Evolutionary conservation across 179 eudicot species (phyloP).

Genomic region (Nepenthes alata): DNA sequence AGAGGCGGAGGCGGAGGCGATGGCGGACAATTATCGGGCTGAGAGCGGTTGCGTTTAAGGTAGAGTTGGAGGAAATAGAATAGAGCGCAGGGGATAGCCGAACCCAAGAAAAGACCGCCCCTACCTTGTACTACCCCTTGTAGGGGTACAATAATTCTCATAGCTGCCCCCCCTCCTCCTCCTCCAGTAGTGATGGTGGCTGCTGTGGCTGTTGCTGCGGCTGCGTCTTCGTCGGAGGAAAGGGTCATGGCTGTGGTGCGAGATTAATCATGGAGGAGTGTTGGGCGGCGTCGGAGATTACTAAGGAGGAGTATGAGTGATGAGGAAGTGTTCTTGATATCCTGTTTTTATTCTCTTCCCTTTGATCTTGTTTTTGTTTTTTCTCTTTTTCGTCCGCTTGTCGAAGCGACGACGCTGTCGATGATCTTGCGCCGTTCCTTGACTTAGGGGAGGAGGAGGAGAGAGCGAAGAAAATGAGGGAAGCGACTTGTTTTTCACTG

Average conservation of each 20-base stretch:
- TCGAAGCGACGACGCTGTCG: background rate
- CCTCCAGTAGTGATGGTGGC: constrained; percentile 13
- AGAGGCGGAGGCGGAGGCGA: constrained; percentile 13
- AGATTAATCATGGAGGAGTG: constrained; percentile 6
- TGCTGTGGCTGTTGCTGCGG: background rate
- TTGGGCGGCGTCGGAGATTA: background rate
- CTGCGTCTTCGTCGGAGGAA: constrained; percentile 9
- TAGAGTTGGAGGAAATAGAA: constrained; percentile 75
- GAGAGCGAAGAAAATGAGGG: too few relatives aligned
- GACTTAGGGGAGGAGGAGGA: background rate
- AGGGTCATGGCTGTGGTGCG: constrained; percentile 10
- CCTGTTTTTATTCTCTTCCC: background rate
- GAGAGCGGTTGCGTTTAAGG: constrained; percentile 35
- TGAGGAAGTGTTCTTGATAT: background rate
- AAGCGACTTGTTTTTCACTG: too few relatives aligned
- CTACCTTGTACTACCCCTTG: constrained; percentile 86
- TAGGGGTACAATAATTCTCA: constrained; percentile 84
- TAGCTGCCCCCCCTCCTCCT: constrained; percentile 28
- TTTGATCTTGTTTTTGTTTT: background rate
- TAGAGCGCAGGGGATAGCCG: constrained; percentile 72
- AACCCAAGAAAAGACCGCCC: constrained; percentile 67
- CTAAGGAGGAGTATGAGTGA: background rate
- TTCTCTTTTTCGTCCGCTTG: background rate
- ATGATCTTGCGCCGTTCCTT: constrained; percentile 14
- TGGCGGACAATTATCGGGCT: constrained; percentile 7